A percentile compares a stretch with the other conserved stretches of the same genome.
phyloP scores from a whole-genome alignment of 345 rosid genomes.

The Mangifera indica region DNA sequence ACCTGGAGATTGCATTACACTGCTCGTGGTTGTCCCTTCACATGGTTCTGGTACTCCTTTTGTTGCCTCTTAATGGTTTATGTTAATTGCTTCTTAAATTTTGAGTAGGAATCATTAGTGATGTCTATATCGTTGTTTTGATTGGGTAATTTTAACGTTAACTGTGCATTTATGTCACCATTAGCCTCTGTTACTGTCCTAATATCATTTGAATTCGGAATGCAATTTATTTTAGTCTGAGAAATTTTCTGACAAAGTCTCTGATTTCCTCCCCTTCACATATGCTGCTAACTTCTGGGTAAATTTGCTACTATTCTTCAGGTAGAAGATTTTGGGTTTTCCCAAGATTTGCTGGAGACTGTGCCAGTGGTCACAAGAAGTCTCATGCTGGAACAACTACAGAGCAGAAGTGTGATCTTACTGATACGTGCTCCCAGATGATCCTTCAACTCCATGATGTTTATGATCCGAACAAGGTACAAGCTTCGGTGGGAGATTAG shows the following conservation, averaged over 20 bases:
- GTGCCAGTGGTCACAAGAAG: slow-evolving; percentile 81
- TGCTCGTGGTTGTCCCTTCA: slow-evolving; percentile 82
- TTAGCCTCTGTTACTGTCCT: neutral
- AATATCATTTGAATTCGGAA: neutral
- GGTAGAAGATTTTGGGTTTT: slow-evolving; percentile 88
- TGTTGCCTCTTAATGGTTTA: slow-evolving; percentile 4
- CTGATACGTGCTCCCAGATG: slow-evolving; percentile 96
- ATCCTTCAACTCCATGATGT: slow-evolving; percentile 97
- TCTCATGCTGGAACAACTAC: slow-evolving; percentile 59
- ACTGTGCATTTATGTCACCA: neutral
- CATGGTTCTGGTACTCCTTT: slow-evolving; percentile 57
- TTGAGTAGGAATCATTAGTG: neutral
- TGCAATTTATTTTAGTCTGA: neutral
- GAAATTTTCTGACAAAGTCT: too few relatives aligned
- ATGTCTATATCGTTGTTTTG: neutral
- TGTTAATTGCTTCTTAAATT: neutral
- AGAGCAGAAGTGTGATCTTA: slow-evolving; percentile 73
- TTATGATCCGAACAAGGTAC: slow-evolving; percentile 92
- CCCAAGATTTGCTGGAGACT: slow-evolving; percentile 87
- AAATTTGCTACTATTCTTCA: slow-evolving; percentile 30
- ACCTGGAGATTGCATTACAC: slow-evolving; percentile 90
- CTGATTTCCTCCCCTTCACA: neutral
- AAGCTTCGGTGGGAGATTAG: neutral
- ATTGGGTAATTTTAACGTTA: neutral
- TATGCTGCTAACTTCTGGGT: neutral